phyloP scores from a whole-genome alignment of 2,329 filamentous ascomycete genomes.

The Setomelanomma holmii region DNA sequence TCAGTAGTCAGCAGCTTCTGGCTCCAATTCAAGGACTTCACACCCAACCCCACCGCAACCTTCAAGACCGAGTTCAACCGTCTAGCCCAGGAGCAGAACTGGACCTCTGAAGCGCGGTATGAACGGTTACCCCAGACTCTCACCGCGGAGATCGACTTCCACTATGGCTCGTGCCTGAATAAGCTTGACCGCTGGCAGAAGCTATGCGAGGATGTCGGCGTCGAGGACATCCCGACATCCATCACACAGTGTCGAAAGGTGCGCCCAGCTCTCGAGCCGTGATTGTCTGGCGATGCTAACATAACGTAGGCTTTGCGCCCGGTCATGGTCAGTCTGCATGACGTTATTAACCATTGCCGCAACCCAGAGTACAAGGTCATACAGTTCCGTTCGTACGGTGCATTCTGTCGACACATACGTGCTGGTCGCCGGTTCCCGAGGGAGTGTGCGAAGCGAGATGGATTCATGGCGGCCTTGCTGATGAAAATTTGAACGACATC shows the following conservation, averaged over 20 bases:
- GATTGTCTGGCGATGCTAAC: constrained; percentile 6
- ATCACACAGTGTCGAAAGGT: constrained; percentile 40
- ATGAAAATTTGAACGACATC: constrained; percentile 5
- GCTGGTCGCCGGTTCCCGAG: constrained; percentile 24
- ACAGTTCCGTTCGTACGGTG: constrained; percentile 19
- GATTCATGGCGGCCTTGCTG: constrained; percentile 27
- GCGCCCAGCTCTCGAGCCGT: neutral
- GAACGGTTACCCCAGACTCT: constrained; percentile 17
- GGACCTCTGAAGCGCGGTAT: constrained; percentile 3
- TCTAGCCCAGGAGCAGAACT: constrained; percentile 20
- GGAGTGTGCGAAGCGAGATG: constrained; percentile 29
- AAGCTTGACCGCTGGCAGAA: constrained; percentile 33
- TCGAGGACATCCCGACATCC: constrained; percentile 21
- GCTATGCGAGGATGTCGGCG: constrained; percentile 32
- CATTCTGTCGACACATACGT: constrained; percentile 22
- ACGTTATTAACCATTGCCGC: constrained; percentile 32
- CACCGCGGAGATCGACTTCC: constrained; percentile 25
- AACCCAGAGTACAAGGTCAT: constrained; percentile 19
- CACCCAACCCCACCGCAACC: constrained; percentile 16
- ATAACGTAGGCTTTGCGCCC: constrained; percentile 21
- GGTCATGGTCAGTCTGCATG: constrained; percentile 33
- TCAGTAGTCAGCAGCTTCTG: constrained; percentile 22
- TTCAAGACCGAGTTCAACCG: constrained; percentile 29
- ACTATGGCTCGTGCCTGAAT: constrained; percentile 20
- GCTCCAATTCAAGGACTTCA: constrained; percentile 23